These are phyloP conservation scores for Rhynchospora pubera DNA, from an alignment of 176 grass and related monocot species.

Conservation along the genomic window DNA sequence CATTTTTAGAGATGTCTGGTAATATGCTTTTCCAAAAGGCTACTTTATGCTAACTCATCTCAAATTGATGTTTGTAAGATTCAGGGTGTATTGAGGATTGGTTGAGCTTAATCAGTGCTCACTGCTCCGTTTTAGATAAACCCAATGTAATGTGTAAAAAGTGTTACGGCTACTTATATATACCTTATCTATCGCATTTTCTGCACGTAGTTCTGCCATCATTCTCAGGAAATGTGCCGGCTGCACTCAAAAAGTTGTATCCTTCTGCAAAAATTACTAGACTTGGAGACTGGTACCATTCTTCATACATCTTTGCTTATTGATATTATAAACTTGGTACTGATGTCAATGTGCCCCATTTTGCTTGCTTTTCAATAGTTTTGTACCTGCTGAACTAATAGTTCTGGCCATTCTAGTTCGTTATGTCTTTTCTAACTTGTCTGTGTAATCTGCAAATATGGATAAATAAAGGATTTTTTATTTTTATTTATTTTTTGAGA, in stretches of 20 bases:
- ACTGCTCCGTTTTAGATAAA: neutral
- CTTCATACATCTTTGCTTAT: constrained; percentile 14
- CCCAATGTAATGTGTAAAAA: neutral
- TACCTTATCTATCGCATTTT: constrained; percentile 21
- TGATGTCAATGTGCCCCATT: neutral
- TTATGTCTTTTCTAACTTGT: neutral
- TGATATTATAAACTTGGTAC: neutral
- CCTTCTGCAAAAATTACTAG: constrained; percentile 77
- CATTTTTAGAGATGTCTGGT: neutral
- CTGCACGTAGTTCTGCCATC: constrained; percentile 79
- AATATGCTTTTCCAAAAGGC: neutral
- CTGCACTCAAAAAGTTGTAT: constrained; percentile 67
- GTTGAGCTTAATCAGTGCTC: neutral
- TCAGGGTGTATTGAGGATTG: neutral
- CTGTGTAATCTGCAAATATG: neutral
- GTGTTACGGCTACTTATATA: constrained; percentile 1
- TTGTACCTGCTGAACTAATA: neutral
- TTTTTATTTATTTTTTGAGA: neutral
- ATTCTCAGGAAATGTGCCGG: constrained; percentile 93
- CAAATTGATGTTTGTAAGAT: neutral
- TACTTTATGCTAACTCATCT: neutral
- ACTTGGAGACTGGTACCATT: constrained; percentile 87
- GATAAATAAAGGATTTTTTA: neutral
- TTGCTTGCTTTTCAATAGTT: neutral
- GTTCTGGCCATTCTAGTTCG: neutral